Percentiles rank a stretch among this genome's conserved stretches.
Evolutionary conservation across 179 eudicot genomes (phyloP).

Genomic region (Vitellaria paradoxa): DNA sequence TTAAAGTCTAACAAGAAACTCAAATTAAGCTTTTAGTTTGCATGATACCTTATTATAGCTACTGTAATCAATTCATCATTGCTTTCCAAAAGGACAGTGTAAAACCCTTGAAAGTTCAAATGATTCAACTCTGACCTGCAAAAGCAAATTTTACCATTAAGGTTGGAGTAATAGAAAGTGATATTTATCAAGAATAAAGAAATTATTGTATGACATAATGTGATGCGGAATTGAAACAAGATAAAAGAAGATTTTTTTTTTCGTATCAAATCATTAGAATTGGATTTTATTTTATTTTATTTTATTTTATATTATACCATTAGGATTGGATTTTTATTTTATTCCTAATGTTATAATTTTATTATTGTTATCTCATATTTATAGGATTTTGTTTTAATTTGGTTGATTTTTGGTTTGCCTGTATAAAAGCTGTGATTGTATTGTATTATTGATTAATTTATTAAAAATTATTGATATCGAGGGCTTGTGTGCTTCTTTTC

Average conservation of each 20-base stretch:
- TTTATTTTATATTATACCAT: too few species aligned
- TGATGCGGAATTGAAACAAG: background rate
- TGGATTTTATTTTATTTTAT: too few species aligned
- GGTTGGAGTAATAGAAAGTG: slow-evolving; percentile 5
- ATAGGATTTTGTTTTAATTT: too few species aligned
- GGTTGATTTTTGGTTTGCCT: too few species aligned
- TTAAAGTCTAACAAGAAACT: background rate
- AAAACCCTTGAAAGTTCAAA: slow-evolving; percentile 81
- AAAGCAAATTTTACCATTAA: background rate
- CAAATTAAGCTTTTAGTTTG: background rate
- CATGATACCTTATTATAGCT: slow-evolving; percentile 69
- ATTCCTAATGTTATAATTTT: too few species aligned
- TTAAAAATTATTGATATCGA: too few species aligned
- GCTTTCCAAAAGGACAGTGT: slow-evolving; percentile 81
- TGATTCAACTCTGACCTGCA: slow-evolving; percentile 81
- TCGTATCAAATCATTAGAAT: too few species aligned
- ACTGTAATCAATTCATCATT: slow-evolving; percentile 75
- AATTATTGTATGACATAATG: background rate
- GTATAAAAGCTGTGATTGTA: too few species aligned
- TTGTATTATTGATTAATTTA: too few species aligned
- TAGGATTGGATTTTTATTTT: too few species aligned
- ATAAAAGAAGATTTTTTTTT: background rate
- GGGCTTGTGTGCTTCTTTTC: too few species aligned
- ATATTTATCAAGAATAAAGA: background rate
- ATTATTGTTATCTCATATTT: too few species aligned